Evolutionary conservation across 257 asterid genomes (phyloP).

Genomic region (Solanum lycopersicoides): DNA sequence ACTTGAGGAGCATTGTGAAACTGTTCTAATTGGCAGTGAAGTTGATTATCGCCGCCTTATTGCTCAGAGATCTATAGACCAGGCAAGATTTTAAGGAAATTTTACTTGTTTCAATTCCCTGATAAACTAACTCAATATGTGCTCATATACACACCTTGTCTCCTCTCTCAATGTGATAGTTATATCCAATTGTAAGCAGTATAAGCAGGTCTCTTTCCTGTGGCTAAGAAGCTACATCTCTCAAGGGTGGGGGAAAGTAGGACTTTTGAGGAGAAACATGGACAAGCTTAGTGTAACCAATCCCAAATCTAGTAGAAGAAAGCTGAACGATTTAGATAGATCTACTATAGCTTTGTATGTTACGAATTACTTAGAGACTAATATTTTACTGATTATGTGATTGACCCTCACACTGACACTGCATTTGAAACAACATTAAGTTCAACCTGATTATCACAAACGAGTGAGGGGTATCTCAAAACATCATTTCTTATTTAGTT

Average conservation of each 20-base stretch:
- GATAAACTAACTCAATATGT: not conserved
- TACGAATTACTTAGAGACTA: not conserved
- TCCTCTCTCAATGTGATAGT: not conserved
- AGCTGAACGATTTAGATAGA: not conserved
- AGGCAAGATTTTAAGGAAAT: slow-evolving; percentile 38
- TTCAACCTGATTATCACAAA: not conserved
- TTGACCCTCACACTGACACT: not conserved
- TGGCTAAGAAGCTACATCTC: not conserved
- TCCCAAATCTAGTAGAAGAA: not conserved
- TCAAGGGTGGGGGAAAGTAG: not conserved
- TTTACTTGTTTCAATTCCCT: not conserved
- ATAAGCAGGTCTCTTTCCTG: not conserved
- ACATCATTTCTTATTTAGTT: not conserved
- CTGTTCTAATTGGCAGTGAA: slow-evolving; percentile 76
- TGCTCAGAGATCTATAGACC: slow-evolving; percentile 58
- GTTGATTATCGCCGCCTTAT: slow-evolving; percentile 84
- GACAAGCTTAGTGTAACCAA: not conserved
- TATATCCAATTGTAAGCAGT: not conserved
- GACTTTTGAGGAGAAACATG: not conserved
- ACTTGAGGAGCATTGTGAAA: slow-evolving; percentile 69
- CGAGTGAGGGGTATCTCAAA: not conserved
- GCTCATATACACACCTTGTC: not conserved
- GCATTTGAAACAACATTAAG: not conserved
- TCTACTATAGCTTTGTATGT: not conserved
- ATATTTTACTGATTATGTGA: not conserved